Conservation (phyloP, 1,284 basidiomycete genomes). For the Mycosarcoma mackinlayi region DNA sequence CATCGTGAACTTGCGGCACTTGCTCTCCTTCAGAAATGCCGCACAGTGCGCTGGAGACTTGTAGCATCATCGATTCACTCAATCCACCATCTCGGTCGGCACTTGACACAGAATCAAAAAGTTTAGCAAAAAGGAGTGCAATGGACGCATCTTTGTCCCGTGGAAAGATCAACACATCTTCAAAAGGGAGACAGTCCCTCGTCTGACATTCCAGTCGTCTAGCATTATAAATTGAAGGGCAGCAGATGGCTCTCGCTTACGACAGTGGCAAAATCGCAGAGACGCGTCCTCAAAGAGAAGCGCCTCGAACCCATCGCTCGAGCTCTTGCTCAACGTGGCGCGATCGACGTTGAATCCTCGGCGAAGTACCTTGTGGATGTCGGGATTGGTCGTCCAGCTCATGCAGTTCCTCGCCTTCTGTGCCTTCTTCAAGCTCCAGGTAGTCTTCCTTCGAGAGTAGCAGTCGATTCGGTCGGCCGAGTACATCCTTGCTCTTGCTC, state of each 20-base stretch:
- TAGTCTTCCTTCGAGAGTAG: constrained; percentile 32
- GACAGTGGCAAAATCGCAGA: not conserved
- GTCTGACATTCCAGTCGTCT: too few relatives aligned
- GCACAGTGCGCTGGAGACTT: too few relatives aligned
- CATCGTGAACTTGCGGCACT: too few relatives aligned
- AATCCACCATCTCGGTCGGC: too few relatives aligned
- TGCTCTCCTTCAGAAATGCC: too few relatives aligned
- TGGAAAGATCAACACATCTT: too few relatives aligned
- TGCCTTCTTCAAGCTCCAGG: constrained; percentile 26
- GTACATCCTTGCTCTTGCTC: not conserved
- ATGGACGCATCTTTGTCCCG: too few relatives aligned
- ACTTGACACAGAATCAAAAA: too few relatives aligned
- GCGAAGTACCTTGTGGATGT: not conserved
- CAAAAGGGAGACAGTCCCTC: too few relatives aligned
- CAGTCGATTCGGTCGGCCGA: constrained; percentile 9
- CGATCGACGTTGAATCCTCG: constrained; percentile 29
- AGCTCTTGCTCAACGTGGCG: constrained; percentile 48
- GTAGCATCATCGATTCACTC: too few relatives aligned
- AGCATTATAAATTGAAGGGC: too few relatives aligned
- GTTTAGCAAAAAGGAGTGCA: too few relatives aligned
- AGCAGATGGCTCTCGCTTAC: not conserved
- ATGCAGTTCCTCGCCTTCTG: constrained; percentile 9
- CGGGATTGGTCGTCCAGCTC: constrained; percentile 1
- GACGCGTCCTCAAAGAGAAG: constrained; percentile 2
- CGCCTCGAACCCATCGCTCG: constrained; percentile 36